These are phyloP conservation scores for Trypanosoma avium DNA, from an alignment of 208 protist genomes.

Conservation along the genomic window DNA sequence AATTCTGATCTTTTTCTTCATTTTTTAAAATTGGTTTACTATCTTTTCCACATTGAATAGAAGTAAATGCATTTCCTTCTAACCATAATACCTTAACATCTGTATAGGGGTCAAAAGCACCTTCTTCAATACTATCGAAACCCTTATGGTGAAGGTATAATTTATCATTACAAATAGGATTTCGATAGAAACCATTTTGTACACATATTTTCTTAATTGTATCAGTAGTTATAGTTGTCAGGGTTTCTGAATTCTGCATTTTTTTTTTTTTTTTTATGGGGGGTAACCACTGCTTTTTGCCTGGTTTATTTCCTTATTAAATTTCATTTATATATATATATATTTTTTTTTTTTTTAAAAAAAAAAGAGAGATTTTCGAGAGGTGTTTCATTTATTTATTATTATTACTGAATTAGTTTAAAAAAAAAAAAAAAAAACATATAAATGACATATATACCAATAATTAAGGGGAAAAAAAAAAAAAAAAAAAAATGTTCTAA, in stretches of 20 bases:
- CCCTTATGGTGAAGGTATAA: constrained; percentile 94
- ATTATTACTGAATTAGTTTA: background rate
- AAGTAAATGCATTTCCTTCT: constrained; percentile 86
- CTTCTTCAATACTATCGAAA: constrained; percentile 79
- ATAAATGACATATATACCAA: background rate
- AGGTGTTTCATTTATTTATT: background rate
- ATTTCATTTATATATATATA: background rate
- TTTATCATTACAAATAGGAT: constrained; percentile 93
- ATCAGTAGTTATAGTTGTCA: constrained; percentile 65
- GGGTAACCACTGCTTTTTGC: too few relatives aligned
- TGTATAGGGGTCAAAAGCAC: constrained; percentile 80
- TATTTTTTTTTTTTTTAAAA: background rate
- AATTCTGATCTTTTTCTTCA: constrained; percentile 6
- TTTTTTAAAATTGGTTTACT: constrained; percentile 33
- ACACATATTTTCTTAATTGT: constrained; percentile 87
- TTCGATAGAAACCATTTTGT: constrained; percentile 84
- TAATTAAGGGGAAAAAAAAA: constrained; percentile 12
- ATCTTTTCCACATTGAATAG: constrained; percentile 55
- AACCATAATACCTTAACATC: constrained; percentile 93
- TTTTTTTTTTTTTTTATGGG: background rate
- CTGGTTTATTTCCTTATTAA: background rate
- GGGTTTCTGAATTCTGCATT: background rate
- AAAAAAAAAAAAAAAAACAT: background rate
- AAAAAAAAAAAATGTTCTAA: background rate
- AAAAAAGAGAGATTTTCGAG: too few relatives aligned